phyloP scores from a whole-genome alignment of 2,329 filamentous ascomycete species.

The Ceratocystis cacaofunesta region DNA sequence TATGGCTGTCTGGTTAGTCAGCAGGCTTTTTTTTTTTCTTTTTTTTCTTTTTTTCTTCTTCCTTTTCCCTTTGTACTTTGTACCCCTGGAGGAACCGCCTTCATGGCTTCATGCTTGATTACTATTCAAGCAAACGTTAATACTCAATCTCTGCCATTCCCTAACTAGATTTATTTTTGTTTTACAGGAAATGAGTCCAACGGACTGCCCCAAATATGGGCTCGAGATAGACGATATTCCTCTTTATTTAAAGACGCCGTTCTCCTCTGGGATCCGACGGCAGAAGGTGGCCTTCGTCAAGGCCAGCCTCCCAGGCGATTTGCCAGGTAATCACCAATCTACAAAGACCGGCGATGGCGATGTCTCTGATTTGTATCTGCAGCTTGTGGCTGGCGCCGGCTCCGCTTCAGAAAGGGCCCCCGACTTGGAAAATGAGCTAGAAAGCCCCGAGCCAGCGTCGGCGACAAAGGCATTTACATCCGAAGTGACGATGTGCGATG shows the following conservation, averaged over 20 bases:
- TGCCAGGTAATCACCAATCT: neutral
- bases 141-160: too few relatives aligned
- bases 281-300: conserved; percentile 43
- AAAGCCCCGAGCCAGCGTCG: neutral
- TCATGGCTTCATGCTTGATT: neutral
- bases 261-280: conserved; percentile 41
- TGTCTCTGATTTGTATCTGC: conserved; percentile 43
- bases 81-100: neutral
- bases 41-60: too few relatives aligned
- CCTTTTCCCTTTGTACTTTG: neutral
- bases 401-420: conserved; percentile 2
- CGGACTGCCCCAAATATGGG: conserved; percentile 16
- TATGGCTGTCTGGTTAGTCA: neutral
- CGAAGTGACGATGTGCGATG: conserved; percentile 22
- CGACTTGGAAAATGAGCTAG: neutral
- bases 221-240: conserved; percentile 34
- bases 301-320: conserved; percentile 29
- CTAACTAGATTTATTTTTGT: neutral
- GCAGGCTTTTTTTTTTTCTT: neutral
- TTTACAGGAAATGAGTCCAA: neutral
- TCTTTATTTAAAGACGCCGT: conserved; percentile 38
- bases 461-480: neutral
- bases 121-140: too few relatives aligned
- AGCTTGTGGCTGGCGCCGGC: conserved; percentile 43
- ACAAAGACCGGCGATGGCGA: neutral